phyloP scores from a whole-genome alignment of 2,329 filamentous ascomycete species.

The Amauroascus niger region DNA sequence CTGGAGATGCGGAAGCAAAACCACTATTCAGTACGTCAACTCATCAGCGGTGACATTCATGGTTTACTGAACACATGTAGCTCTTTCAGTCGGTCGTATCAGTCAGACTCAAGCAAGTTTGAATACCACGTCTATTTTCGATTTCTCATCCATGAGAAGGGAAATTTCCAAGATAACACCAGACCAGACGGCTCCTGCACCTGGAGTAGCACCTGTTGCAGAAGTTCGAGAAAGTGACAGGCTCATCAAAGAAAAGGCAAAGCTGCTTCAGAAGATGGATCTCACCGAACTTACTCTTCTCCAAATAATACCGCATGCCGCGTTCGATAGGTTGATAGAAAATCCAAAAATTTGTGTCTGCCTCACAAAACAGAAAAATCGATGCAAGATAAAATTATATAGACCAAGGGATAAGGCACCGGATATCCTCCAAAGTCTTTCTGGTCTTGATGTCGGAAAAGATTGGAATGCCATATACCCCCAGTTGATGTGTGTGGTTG shows the following conservation, averaged over 20 bases:
- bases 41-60: neutral
- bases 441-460: neutral
- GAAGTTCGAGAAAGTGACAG: neutral
- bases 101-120: neutral
- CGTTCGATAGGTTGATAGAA: neutral
- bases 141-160: neutral
- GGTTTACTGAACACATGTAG: neutral
- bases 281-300: neutral
- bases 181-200: neutral
- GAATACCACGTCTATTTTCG: neutral
- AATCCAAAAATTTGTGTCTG: neutral
- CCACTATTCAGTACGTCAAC: neutral
- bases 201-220: neutral
- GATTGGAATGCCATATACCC: constrained; percentile 1
- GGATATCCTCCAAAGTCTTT: constrained; percentile 1
- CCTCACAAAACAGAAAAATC: neutral
- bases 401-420: neutral
- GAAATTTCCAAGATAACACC: neutral
- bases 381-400: neutral
- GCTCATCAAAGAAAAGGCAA: neutral
- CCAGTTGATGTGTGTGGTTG: neutral
- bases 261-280: neutral
- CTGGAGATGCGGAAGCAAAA: neutral
- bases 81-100: neutral
- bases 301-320: neutral